phyloP scores from a whole-genome alignment of 768 basidiomycete species.

The Hericium erinaceus region DNA sequence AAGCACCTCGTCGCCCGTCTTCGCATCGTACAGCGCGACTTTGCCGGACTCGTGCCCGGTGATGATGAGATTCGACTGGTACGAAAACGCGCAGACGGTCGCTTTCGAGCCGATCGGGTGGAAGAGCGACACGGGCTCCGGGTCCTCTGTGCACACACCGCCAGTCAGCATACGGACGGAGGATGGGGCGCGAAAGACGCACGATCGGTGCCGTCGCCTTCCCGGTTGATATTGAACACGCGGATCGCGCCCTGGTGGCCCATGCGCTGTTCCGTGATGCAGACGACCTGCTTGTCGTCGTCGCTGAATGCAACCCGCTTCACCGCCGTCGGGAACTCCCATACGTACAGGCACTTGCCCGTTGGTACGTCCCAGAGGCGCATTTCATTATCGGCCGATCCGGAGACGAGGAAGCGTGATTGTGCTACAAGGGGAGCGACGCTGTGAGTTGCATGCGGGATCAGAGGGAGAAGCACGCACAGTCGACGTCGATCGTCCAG shows the following conservation, averaged over 20 bases:
- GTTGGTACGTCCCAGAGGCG: slow-evolving; percentile 83
- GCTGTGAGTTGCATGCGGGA: background rate
- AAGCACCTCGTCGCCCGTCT: slow-evolving; percentile 73
- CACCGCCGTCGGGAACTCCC: slow-evolving; percentile 98
- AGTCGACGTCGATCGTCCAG: slow-evolving; percentile 95
- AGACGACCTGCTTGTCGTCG: slow-evolving; percentile 74
- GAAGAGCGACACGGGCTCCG: slow-evolving; percentile 71
- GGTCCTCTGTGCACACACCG: slow-evolving; percentile 44
- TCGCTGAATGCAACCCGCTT: slow-evolving; percentile 92
- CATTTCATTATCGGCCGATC: slow-evolving; percentile 90
- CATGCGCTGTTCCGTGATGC: slow-evolving; percentile 97
- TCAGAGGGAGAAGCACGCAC: slow-evolving; percentile 36
- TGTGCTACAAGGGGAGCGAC: slow-evolving; percentile 40
- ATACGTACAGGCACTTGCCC: slow-evolving; percentile 87
- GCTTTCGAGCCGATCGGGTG: slow-evolving; percentile 89
- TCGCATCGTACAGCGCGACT: slow-evolving; percentile 83
- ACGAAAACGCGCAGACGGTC: slow-evolving; percentile 91
- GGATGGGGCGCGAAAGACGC: slow-evolving; percentile 24
- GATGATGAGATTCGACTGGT: slow-evolving; percentile 66
- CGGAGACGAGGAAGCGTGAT: slow-evolving; percentile 81
- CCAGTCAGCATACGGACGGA: background rate
- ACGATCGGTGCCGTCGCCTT: slow-evolving; percentile 78
- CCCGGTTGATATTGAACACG: slow-evolving; percentile 79
- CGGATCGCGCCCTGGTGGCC: slow-evolving; percentile 86
- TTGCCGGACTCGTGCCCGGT: slow-evolving; percentile 98